Base-by-base conservation (phyloP, 225 moss, liverwort and hornwort genomes). In the Asterella californica region DNA sequence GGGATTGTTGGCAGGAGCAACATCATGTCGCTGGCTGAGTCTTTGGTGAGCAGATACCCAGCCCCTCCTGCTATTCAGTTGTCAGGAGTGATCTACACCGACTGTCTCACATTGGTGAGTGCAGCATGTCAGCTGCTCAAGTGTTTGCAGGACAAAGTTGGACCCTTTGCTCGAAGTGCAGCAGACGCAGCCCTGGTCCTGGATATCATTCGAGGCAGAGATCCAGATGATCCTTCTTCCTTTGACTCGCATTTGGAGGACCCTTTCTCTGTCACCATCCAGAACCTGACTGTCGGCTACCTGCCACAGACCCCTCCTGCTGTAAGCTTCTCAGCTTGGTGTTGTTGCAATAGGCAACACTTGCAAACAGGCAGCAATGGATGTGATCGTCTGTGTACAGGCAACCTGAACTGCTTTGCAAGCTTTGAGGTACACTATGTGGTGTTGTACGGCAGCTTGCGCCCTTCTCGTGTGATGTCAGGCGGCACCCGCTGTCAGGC, bases 1-100 rank as follows among this genome's bases (percentile, higher is more conserved):
- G 92, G 92, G 71, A 87, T 91, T 85, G 90, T 92, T 70, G 92
- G 92, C 85, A 83, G 92, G 78, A 90, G 91, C 46, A 88, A 87
- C 91, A 70, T 73, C 55, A 91, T 92, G 92, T 82, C 70, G 75
- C 83, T 90, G 80, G 84, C 92, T 24, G 78, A 87, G 45, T 91
- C 84, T 77, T 32, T 91, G 86, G n/a, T n/a, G n/a, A n/a, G n/a
- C n/a, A n/a, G n/a, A n/a, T n/a, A n/a, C n/a, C n/a, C n/a, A n/a
- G n/a, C n/a, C n/a, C n/a, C n/a, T n/a, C n/a, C n/a, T n/a, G n/a
- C n/a, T n/a, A n/a, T n/a, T n/a, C n/a, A n/a, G n/a, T n/a, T n/a
- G n/a, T n/a, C n/a, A n/a, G n/a, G n/a, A n/a, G n/a, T n/a, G n/a
- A n/a, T n/a, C n/a, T n/a, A n/a, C n/a, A n/a, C n/a, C n/a, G n/a